These are phyloP conservation scores for Cyphellophora europaea DNA, from an alignment of 2,329 filamentous ascomycete species.

Conservation along the genomic window DNA sequence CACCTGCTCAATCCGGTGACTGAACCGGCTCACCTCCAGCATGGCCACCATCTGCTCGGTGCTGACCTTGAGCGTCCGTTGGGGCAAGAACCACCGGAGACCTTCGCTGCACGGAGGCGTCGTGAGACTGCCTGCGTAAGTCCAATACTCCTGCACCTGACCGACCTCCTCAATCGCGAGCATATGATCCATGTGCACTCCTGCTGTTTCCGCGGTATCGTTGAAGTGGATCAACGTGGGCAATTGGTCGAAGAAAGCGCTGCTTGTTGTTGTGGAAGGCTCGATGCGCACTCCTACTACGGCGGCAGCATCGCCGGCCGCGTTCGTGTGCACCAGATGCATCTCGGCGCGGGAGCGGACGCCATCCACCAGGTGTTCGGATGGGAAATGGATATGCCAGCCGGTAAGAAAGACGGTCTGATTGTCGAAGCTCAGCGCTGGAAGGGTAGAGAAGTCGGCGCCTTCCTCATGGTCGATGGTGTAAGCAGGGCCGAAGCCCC, in stretches of 20 bases:
- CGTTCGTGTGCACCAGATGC: slow-evolving; percentile 40
- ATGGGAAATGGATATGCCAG: slow-evolving; percentile 44
- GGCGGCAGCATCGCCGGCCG: slow-evolving; percentile 30
- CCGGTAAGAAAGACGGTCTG: slow-evolving; percentile 38
- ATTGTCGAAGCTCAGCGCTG: slow-evolving; percentile 37
- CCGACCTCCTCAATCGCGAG: slow-evolving; percentile 13
- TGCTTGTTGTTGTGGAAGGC: slow-evolving; percentile 6
- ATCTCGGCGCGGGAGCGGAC: slow-evolving; percentile 34
- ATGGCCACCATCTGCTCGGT: slow-evolving; percentile 39
- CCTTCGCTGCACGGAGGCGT: slow-evolving; percentile 54
- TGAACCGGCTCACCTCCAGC: slow-evolving; percentile 35
- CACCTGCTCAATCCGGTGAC: slow-evolving; percentile 34
- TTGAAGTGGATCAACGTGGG: slow-evolving; percentile 31
- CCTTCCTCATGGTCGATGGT: slow-evolving; percentile 27
- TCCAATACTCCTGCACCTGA: slow-evolving; percentile 26
- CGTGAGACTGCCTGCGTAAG: slow-evolving; percentile 52
- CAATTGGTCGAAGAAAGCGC: slow-evolving; percentile 31
- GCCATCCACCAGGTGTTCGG: slow-evolving; percentile 39
- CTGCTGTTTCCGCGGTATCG: slow-evolving; percentile 19
- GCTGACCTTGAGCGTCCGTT: slow-evolving; percentile 30
- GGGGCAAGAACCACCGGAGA: slow-evolving; percentile 38
- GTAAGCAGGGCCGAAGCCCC: slow-evolving; percentile 40
- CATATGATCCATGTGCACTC: slow-evolving; percentile 10
- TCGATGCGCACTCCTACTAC: slow-evolving; percentile 41
- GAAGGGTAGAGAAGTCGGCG: slow-evolving; percentile 28